A percentile compares a stretch with the other conserved stretches of the same genome.
These are phyloP conservation scores for Vitis hybrid DNA, from an alignment of 177 flowering plant species.

Conservation along the genomic window DNA sequence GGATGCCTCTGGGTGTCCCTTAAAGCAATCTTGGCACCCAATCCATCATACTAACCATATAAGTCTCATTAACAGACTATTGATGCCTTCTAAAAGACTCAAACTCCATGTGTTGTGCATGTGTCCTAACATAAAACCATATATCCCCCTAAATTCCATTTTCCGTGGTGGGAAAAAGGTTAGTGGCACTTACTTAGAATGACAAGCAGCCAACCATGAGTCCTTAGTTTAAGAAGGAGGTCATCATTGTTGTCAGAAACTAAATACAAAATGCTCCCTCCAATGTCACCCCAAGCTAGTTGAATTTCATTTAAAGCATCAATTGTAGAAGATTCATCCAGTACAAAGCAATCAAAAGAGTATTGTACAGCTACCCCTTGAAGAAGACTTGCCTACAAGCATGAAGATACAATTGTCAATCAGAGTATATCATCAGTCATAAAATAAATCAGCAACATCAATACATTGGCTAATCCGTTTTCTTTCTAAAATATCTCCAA, in stretches of 20 bases:
- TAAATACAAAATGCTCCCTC: conserved; percentile 42
- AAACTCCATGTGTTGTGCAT: too few relatives aligned
- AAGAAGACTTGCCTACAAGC: conserved; percentile 39
- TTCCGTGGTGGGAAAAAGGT: neutral
- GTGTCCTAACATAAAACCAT: too few relatives aligned
- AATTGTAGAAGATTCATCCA: conserved; percentile 32
- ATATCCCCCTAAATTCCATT: too few relatives aligned
- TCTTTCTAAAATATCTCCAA: too few relatives aligned
- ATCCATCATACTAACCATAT: too few relatives aligned
- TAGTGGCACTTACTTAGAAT: conserved; percentile 40
- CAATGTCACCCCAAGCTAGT: conserved; percentile 41
- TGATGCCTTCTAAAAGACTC: too few relatives aligned
- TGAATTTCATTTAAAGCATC: conserved; percentile 25
- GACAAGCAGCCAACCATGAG: conserved; percentile 33
- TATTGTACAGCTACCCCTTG: conserved; percentile 28
- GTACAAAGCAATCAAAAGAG: conserved; percentile 40
- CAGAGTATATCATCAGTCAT: too few relatives aligned
- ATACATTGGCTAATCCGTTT: too few relatives aligned
- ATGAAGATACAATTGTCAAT: conserved; percentile 11
- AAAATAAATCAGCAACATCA: too few relatives aligned
- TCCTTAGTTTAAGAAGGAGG: conserved; percentile 23
- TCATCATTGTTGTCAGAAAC: conserved; percentile 32
- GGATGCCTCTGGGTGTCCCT: too few relatives aligned
- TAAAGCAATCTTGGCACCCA: too few relatives aligned
- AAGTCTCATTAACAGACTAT: too few relatives aligned